Base-by-base conservation (phyloP, 1,139 yeast species). In the Suhomyces panamericanus region DNA sequence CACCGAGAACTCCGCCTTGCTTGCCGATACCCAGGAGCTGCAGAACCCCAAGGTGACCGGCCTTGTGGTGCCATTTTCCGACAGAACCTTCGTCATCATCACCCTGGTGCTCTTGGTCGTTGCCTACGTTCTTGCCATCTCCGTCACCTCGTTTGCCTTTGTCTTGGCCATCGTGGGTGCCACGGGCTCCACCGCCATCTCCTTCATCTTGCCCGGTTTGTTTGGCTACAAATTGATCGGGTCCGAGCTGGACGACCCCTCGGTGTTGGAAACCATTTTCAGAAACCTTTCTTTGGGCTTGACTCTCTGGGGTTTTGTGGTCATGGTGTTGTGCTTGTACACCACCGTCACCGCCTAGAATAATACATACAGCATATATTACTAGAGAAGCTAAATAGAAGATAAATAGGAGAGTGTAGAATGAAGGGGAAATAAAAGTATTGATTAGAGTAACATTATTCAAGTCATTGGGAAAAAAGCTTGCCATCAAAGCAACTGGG, bases 111-210 rank as follows among this genome's bases (percentile, higher is more conserved):
- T 85, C 36, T 60, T 83, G 29, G 9, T 70, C 0, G 49, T 64
- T 0, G 80, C 81, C 9, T 80, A 79, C 51, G 38, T 56, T 0
- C 59, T 72, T 29, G 83, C 85, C 1, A 55, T 73, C 1, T 55
- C 75, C 8, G 64, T 80, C 46, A 64, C 64, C 38, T 78, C 83
- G 15, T 80, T 80, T 62, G 84, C 83, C 27, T 66, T 78, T 35
- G 78, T 80, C 5, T 65, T 80, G 50, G 80, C 85, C 0, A 55
- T 80, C 15, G 83, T 80, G 11, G 85, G 85, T 1, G 81, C 85
- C 11, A 79, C 84, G 0, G 85, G 85, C 2, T 80, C 84, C 9
- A 80, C 83, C 0, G 67, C 83, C 7, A 80, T 80, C 36, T 77
- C 83, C 5, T 80, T 79, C 56, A 78, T 80, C 11, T 67, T 80